Percentiles rank a stretch among this genome's conserved stretches.
Evolutionary conservation across 495 filamentous ascomycete genomes (phyloP).

Genomic region (Monascus purpureus): DNA sequence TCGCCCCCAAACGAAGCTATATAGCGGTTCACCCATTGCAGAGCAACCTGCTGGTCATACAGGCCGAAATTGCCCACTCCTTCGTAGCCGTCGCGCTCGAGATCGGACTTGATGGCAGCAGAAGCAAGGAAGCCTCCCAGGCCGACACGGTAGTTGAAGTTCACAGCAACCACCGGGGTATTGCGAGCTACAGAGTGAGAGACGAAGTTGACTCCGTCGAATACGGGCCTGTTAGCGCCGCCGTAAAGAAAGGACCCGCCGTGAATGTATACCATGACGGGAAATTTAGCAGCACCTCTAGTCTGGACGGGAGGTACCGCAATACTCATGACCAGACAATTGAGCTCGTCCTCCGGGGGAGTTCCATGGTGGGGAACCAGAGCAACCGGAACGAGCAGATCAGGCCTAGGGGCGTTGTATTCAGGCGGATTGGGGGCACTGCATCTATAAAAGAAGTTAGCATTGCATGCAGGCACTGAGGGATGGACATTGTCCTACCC

Average conservation of each 20-base stretch:
- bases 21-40: constrained; percentile 48
- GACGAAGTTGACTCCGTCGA: not conserved
- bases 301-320: constrained; percentile 23
- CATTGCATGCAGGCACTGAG: too few relatives aligned
- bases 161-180: constrained; percentile 47
- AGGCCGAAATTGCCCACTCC: constrained; percentile 45
- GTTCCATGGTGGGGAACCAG: too few relatives aligned
- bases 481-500: too few relatives aligned
- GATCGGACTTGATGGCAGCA: constrained; percentile 16
- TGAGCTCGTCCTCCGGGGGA: too few relatives aligned
- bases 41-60: constrained; percentile 43
- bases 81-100: too few relatives aligned
- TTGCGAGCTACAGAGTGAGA: constrained; percentile 1
- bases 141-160: constrained; percentile 44
- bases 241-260: constrained; percentile 43
- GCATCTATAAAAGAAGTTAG: too few relatives aligned
- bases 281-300: constrained; percentile 19
- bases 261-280: constrained; percentile 44
- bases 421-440: too few relatives aligned
- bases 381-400: too few relatives aligned
- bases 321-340: constrained; percentile 44
- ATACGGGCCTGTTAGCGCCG: not conserved
- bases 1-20: constrained; percentile 42
- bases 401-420: too few relatives aligned
- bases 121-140: constrained; percentile 39